Base-by-base conservation (phyloP, 352 stramenopile genomes). In the Blastocystis sp. region DNA sequence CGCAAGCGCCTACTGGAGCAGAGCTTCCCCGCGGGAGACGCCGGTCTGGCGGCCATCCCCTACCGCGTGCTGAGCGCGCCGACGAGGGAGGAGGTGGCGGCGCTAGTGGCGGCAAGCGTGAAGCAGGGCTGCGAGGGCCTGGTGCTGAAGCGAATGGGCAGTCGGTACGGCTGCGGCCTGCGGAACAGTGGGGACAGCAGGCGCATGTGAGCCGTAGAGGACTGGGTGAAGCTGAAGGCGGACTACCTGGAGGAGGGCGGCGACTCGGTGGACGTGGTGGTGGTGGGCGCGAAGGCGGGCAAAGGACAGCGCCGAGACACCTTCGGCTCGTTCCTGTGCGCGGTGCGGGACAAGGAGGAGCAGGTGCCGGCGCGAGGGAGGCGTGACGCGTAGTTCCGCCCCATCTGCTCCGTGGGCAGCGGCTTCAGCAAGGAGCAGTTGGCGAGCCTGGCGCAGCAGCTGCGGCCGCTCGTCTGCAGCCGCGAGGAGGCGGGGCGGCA, bases 181-280 rank as follows among this genome's bases (percentile, higher is more conserved):
- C 59, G 74, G 34, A 84, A 68, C 11, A 66, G 74, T 84, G 21
- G 1, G 0, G 10, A 4, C 59, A 38, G 4, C n/a, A 34, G 2
- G 34, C 2, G 1, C 24, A 38, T 4, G 14, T 84, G 45, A 84
- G 7, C 1, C 38, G 17, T 68, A 84, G 74, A 84, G 34, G 74
- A 84, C 38, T 84, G 74, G 74, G 61, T 84, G 74, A 84, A 84
- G 21, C 54, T 84, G 38, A 84, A 84, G 48, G 74, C 74, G 6
- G 74, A 84, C 43, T 84, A 84, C n/a, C 57, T 84, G 9, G 34
- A 68, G 6, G 34, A 54, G 4, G 68, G 68, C 48, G 74, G 74
- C 0, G 74, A 84, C 42, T 68, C 48, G 2, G 61, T 84, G 6
- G 74, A 84, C 48, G 74, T 69, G 7, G 74, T 84, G 74, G 69